A percentile compares a stretch with the other conserved stretches of the same genome.
These are phyloP conservation scores for Cryptococcus deneoformans DNA, from an alignment of 1,284 basidiomycete genomes.

Conservation along the genomic window DNA sequence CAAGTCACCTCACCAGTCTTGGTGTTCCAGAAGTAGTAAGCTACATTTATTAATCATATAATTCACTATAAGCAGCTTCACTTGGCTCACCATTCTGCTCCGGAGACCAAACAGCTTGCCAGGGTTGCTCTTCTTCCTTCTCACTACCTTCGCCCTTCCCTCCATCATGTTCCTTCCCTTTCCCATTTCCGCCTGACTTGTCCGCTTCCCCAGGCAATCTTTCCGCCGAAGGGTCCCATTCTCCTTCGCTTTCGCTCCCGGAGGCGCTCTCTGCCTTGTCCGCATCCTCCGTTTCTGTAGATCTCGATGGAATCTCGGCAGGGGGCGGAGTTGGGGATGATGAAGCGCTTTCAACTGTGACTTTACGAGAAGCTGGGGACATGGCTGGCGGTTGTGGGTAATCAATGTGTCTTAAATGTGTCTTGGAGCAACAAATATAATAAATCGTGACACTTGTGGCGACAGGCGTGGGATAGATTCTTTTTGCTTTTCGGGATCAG, in stretches of 20 bases:
- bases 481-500: no score
- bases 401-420: no score
- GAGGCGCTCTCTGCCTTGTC: neutral
- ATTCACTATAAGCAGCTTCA: neutral
- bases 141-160: constrained; percentile 26
- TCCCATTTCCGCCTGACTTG: constrained; percentile 14
- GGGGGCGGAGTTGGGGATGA: constrained; percentile 19
- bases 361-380: neutral
- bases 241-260: neutral
- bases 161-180: constrained; percentile 10
- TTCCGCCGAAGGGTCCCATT: constrained; percentile 25
- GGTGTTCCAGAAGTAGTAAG: constrained; percentile 86
- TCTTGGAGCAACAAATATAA: no score
- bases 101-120: constrained; percentile 85
- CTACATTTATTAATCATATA: constrained; percentile 19
- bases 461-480: no score
- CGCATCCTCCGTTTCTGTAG: neutral
- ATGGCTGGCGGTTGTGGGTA: neutral
- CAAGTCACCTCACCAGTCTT: constrained; percentile 80
- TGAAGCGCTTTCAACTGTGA: constrained; percentile 19
- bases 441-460: no score
- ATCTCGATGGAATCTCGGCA: constrained; percentile 7
- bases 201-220: constrained; percentile 12
- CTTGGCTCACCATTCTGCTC: constrained; percentile 58
- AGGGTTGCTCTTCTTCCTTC: constrained; percentile 15